Percentiles rank a stretch among this genome's conserved stretches.
These are phyloP conservation scores for Echinochloa phyllopogon DNA, from an alignment of 176 grass and related monocot genomes.

Conservation along the genomic window DNA sequence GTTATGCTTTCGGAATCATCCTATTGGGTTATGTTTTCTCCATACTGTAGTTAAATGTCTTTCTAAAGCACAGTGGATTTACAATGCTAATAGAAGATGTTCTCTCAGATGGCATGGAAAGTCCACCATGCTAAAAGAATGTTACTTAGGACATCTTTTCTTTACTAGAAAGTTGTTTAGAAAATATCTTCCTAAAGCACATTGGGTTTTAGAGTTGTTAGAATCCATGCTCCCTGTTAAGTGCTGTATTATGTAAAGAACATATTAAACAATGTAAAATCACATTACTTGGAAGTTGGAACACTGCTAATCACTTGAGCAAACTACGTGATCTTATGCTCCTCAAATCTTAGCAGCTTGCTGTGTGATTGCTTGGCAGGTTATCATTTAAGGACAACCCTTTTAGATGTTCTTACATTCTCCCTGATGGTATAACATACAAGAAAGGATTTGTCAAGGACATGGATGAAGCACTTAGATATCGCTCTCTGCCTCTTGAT, in stretches of 20 bases:
- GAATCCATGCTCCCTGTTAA: neutral
- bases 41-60: neutral
- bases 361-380: constrained; percentile 45
- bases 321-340: neutral
- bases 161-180: neutral
- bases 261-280: neutral
- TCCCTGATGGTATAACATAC: constrained; percentile 85
- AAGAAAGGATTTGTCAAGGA: constrained; percentile 93
- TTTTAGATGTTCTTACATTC: constrained; percentile 95
- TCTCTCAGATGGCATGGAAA: neutral
- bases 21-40: neutral
- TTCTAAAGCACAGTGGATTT: neutral
- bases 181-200: neutral
- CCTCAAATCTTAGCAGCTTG: constrained; percentile 25
- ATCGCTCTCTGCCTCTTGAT: constrained; percentile 56
- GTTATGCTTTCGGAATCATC: neutral
- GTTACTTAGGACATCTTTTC: neutral
- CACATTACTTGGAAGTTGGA: neutral
- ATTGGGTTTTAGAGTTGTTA: neutral
- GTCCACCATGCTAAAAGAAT: neutral
- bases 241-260: neutral
- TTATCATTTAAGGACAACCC: constrained; percentile 72
- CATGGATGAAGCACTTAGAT: constrained; percentile 72
- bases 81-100: neutral
- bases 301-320: neutral